Conservation (phyloP, 2,329 filamentous ascomycete genomes). For the Xylariaceae sp. region DNA sequence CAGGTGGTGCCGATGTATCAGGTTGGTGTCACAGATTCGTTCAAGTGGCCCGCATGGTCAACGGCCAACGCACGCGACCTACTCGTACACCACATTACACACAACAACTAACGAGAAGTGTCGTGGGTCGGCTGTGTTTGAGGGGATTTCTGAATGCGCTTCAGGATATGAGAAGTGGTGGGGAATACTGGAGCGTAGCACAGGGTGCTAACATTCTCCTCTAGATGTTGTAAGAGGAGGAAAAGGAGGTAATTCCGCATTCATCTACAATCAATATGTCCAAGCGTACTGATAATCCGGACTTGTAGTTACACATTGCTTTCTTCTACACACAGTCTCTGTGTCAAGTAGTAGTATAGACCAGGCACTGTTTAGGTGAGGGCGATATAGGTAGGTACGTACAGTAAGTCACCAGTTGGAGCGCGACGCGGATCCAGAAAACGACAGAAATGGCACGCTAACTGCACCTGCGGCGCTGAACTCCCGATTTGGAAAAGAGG, state of each 20-base stretch:
- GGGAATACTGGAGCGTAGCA: background rate
- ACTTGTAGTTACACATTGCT: too few species aligned
- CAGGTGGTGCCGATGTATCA: slow-evolving; percentile 3
- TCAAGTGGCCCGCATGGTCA: slow-evolving; percentile 4
- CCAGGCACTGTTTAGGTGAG: too few species aligned
- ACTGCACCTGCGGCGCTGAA: slow-evolving; percentile 12
- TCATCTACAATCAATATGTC: too few species aligned
- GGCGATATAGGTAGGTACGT: too few species aligned
- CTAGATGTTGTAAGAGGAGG: background rate
- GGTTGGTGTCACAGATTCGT: slow-evolving; percentile 6
- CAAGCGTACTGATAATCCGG: too few species aligned
- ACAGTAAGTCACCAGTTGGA: background rate
- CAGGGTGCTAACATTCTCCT: background rate
- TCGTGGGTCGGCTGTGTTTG: background rate
- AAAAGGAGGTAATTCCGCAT: background rate
- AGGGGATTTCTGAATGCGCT: slow-evolving; percentile 3
- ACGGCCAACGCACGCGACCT: slow-evolving; percentile 7
- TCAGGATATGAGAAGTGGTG: background rate
- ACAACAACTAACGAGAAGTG: slow-evolving; percentile 8
- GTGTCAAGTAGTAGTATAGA: background rate
- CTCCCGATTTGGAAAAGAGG: slow-evolving; percentile 16
- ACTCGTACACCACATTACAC: background rate
- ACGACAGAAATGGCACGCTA: slow-evolving; percentile 1
- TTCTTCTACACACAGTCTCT: background rate
- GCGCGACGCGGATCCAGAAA: background rate